These are phyloP conservation scores for Oleoguttula mirabilis DNA, from an alignment of 495 filamentous ascomycete species.

Conservation along the genomic window DNA sequence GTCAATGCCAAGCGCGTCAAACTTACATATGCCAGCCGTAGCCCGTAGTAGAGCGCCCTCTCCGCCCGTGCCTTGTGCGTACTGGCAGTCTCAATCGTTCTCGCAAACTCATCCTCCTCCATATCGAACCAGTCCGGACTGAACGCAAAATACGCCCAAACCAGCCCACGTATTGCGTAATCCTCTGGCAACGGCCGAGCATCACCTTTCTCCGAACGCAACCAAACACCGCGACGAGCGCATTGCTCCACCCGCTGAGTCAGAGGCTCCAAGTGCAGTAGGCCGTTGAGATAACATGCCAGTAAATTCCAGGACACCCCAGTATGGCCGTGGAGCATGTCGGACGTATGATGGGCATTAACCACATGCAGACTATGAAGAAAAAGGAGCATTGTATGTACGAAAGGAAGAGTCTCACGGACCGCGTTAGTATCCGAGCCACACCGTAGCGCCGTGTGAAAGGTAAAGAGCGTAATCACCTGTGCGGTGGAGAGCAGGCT, in stretches of 20 bases:
- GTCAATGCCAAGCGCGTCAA: too few species aligned
- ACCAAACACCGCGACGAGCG: slow-evolving; percentile 31
- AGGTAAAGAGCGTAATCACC: slow-evolving; percentile 35
- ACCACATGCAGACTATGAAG: slow-evolving; percentile 49
- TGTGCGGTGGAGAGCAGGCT: slow-evolving; percentile 25
- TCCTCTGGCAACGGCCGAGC: slow-evolving; percentile 64
- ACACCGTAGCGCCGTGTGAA: slow-evolving; percentile 46
- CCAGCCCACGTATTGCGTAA: slow-evolving; percentile 62
- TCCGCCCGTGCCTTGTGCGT: slow-evolving; percentile 54
- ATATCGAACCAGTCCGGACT: slow-evolving; percentile 57
- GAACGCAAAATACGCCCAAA: slow-evolving; percentile 59
- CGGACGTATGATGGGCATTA: slow-evolving; percentile 31
- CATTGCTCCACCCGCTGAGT: slow-evolving; percentile 34
- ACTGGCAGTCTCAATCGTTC: slow-evolving; percentile 55
- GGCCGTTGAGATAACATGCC: slow-evolving; percentile 52
- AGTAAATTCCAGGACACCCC: slow-evolving; percentile 58
- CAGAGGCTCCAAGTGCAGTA: slow-evolving; percentile 28
- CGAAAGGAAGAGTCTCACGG: slow-evolving; percentile 50
- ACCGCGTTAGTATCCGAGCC: slow-evolving; percentile 51
- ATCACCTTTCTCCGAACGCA: slow-evolving; percentile 43
- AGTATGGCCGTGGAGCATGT: slow-evolving; percentile 28
- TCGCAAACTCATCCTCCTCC: slow-evolving; percentile 65
- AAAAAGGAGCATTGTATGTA: slow-evolving; percentile 56
- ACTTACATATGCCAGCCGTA: slow-evolving; percentile 10
- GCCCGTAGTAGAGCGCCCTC: slow-evolving; percentile 60